These are phyloP conservation scores for Suhomyces tanzawaensis DNA, from an alignment of 805 yeast species.

Conservation along the genomic window DNA sequence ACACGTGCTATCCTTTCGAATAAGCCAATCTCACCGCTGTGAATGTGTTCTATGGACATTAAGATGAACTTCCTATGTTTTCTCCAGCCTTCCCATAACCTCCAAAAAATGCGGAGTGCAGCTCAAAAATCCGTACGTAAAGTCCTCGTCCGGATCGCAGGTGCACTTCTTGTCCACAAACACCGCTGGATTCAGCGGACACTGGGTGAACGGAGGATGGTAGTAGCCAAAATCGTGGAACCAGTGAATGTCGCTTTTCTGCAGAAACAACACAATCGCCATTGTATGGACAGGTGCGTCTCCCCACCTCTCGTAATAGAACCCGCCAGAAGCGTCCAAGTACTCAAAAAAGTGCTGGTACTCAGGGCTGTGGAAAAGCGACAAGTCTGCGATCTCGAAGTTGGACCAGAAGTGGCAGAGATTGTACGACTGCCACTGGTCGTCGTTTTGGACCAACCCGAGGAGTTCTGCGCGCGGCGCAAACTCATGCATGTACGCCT, in stretches of 20 bases:
- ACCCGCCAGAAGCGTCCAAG: constrained; percentile 71
- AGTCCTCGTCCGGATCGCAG: constrained; percentile 70
- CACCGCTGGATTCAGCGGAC: constrained; percentile 63
- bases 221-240: constrained; percentile 79
- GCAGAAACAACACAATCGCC: constrained; percentile 70
- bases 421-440: constrained; percentile 45
- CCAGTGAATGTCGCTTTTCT: constrained; percentile 72
- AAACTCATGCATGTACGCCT: constrained; percentile 54
- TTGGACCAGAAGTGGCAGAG: constrained; percentile 87
- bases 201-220: constrained; percentile 72
- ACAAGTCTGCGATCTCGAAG: constrained; percentile 83
- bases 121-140: constrained; percentile 44
- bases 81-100: too few relatives aligned
- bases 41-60: too few relatives aligned
- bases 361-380: constrained; percentile 67
- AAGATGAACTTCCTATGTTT: too few relatives aligned
- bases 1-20: too few relatives aligned
- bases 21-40: too few relatives aligned
- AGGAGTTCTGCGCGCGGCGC: constrained; percentile 49
- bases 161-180: constrained; percentile 62
- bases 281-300: constrained; percentile 88
- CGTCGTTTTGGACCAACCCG: constrained; percentile 50
- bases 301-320: constrained; percentile 91
- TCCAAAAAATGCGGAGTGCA: constrained; percentile 13
- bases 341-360: constrained; percentile 61